Evolutionary conservation across 2,329 filamentous ascomycete species (phyloP), one percentile per base, ranked within the genome.

Genomic region (Penicillium sp.): DNA sequence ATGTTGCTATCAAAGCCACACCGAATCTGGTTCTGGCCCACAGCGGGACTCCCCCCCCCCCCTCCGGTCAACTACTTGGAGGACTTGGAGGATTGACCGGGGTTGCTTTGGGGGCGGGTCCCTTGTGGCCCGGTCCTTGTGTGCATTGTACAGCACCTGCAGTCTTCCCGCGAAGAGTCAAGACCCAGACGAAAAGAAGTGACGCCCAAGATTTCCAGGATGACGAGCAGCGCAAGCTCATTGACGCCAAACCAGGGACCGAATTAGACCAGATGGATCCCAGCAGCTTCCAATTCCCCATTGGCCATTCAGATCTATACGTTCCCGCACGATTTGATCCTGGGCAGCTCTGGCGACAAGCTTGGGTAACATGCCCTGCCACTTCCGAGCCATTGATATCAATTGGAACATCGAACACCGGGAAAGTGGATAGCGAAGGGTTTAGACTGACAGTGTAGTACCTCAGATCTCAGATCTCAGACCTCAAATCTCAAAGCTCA

Each of bases 401-500:
- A 38, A 54, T 19, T 19, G 15, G 15, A 49, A 1, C 28, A 28
- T 15, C 2, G 28, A 33, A 33, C 30, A 33, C 17, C 13, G 42
- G 56, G 60, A 22, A 59, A 62, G 60, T 56, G 56, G 44, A 38
- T 40, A 37, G 40, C 47, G 54, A 45, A 33, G 30, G 35, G 45
- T 30, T 47, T 10, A 42, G 7, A 42, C 37, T n/a, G 37, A 12
- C 22, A 13, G 28, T 12, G n/a, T 13, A 13, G 26, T 4, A 47
- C 15, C 44, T n/a, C 24, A 17, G 13, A 26, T 13, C 44, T 47
- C 44, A 28, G 8, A 50, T 17, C 47, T 30, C 17, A 12, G 0
- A 30, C 17, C 44, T 17, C 7, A 47, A 28, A 47, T 2, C 35
- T 37, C 19, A 44, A 12, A 13, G 7, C 35, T 37, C 19, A 44